Evolutionary conservation across 2,329 filamentous ascomycete species (phyloP).

Genomic region (Pseudocercospora macadamiae): DNA sequence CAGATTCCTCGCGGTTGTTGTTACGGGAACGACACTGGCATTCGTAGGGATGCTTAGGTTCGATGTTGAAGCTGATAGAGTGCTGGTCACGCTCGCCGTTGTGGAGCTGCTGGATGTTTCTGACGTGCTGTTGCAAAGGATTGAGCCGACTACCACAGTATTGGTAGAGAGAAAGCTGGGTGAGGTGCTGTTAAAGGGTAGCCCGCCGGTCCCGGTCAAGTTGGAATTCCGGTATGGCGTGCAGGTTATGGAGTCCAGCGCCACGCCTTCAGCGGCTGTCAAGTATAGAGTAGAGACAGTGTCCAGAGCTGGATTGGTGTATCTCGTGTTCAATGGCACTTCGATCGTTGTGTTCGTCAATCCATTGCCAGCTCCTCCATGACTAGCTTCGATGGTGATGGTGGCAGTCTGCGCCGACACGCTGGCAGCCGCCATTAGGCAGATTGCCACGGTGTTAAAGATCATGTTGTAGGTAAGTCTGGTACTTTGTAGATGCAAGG

Average conservation of each 20-base stretch:
- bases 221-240: constrained; percentile 26
- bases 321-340: constrained; percentile 28
- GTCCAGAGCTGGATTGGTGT: constrained; percentile 29
- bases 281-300: constrained; percentile 32
- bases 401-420: constrained; percentile 25
- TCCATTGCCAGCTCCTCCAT: constrained; percentile 30
- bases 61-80: constrained; percentile 8
- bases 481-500: not conserved
- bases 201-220: constrained; percentile 26
- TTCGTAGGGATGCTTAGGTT: constrained; percentile 12
- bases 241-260: constrained; percentile 30
- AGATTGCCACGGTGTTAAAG: constrained; percentile 6
- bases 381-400: constrained; percentile 29
- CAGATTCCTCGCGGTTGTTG: constrained; percentile 13
- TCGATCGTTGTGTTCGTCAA: constrained; percentile 33
- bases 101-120: constrained; percentile 3
- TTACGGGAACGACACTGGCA: constrained; percentile 3
- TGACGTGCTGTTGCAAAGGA: constrained; percentile 25
- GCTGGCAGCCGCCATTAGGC: constrained; percentile 15
- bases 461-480: constrained; percentile 12
- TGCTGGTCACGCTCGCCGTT: constrained; percentile 12
- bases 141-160: constrained; percentile 30
- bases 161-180: constrained; percentile 32
- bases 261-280: constrained; percentile 24
- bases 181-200: constrained; percentile 27